phyloP scores from a whole-genome alignment of 1,139 yeast genomes.

The Kodamaea sp. region DNA sequence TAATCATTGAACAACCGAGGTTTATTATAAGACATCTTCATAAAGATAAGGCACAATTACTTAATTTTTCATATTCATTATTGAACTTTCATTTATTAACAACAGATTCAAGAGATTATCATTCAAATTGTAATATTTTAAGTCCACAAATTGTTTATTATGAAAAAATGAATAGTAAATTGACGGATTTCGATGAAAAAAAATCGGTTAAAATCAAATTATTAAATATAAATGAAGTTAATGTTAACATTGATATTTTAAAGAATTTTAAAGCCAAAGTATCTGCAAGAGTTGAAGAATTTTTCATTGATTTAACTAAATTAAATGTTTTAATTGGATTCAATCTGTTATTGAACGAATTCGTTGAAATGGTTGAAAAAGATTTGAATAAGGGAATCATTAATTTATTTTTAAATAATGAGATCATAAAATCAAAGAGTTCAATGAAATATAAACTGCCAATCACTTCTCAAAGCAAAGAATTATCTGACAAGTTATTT shows the following conservation, averaged over 20 bases:
- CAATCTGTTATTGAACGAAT: slow-evolving; percentile 25
- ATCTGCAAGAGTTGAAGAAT: slow-evolving; percentile 20
- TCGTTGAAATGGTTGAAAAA: slow-evolving; percentile 25
- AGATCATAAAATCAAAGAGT: slow-evolving; percentile 15
- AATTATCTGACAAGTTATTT: slow-evolving; percentile 25
- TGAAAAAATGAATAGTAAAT: slow-evolving; percentile 19
- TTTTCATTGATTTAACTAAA: slow-evolving; percentile 27
- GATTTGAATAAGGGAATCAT: slow-evolving; percentile 30
- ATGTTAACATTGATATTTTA: slow-evolving; percentile 24
- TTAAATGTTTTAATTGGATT: slow-evolving; percentile 33
- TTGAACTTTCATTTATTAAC: slow-evolving; percentile 37
- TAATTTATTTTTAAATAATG: slow-evolving; percentile 27
- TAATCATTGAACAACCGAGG: slow-evolving; percentile 45
- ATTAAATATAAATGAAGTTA: slow-evolving; percentile 21
- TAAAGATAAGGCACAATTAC: slow-evolving; percentile 23
- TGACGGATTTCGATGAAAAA: slow-evolving; percentile 3
- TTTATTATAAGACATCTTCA: slow-evolving; percentile 31
- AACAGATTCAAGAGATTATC: slow-evolving; percentile 33
- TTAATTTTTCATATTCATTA: slow-evolving; percentile 38
- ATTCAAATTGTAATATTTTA: slow-evolving; percentile 33
- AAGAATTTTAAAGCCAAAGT: slow-evolving; percentile 30
- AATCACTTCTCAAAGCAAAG: slow-evolving; percentile 5
- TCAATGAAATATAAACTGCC: background rate
- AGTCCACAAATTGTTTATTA: slow-evolving; percentile 33
- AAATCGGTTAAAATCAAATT: slow-evolving; percentile 17